These are phyloP conservation scores for Huntiella omanensis DNA, from an alignment of 2,329 filamentous ascomycete genomes.

Conservation along the genomic window DNA sequence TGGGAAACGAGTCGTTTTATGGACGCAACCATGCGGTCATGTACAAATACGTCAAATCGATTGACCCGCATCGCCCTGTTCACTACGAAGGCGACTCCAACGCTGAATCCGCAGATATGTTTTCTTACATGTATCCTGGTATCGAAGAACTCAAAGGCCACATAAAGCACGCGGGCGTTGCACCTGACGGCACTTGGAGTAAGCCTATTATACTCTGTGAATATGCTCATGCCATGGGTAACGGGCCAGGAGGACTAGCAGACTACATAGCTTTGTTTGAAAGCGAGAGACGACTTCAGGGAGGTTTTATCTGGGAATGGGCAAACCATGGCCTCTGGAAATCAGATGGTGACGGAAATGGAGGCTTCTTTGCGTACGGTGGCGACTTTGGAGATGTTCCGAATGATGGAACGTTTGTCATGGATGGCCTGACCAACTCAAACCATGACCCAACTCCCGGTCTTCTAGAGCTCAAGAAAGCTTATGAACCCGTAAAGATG, in stretches of 20 bases:
- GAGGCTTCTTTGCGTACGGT: slow-evolving; percentile 34
- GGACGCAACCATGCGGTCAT: slow-evolving; percentile 49
- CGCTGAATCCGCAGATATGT: slow-evolving; percentile 42
- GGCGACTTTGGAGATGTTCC: slow-evolving; percentile 43
- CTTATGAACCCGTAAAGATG: slow-evolving; percentile 38
- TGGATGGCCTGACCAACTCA: slow-evolving; percentile 33
- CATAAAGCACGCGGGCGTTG: slow-evolving; percentile 18
- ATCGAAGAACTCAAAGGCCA: slow-evolving; percentile 25
- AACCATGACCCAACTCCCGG: slow-evolving; percentile 33
- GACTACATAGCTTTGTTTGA: slow-evolving; percentile 51
- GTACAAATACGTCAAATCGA: slow-evolving; percentile 40
- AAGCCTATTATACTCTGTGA: slow-evolving; percentile 41
- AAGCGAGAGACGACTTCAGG: slow-evolving; percentile 30
- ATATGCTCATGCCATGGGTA: slow-evolving; percentile 45
- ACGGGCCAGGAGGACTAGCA: slow-evolving; percentile 37
- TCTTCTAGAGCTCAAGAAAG: slow-evolving; percentile 35
- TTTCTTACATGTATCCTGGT: slow-evolving; percentile 45
- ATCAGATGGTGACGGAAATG: slow-evolving; percentile 23
- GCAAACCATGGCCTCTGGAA: slow-evolving; percentile 34
- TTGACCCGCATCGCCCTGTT: slow-evolving; percentile 37
- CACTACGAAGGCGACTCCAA: slow-evolving; percentile 47
- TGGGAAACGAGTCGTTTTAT: slow-evolving; percentile 56
- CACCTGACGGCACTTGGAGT: slow-evolving; percentile 19
- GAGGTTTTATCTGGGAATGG: slow-evolving; percentile 50
- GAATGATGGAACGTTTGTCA: slow-evolving; percentile 39